Conservation (phyloP, 768 basidiomycete species). For the Lactarius tabidus region DNA sequence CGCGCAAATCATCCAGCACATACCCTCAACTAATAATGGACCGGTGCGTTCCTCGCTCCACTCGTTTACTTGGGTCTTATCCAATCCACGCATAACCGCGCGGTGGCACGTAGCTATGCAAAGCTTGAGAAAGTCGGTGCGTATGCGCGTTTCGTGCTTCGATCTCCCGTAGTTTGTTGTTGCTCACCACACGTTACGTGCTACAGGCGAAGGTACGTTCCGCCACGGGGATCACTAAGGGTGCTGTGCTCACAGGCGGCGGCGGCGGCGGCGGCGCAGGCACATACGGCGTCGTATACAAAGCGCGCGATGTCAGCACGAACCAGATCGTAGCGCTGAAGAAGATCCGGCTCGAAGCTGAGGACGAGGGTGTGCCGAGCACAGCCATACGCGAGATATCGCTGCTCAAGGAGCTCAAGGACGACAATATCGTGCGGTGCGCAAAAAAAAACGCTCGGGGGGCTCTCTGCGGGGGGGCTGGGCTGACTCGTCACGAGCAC, state of each 20-base stretch:
- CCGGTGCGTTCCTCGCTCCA: constrained; percentile 13
- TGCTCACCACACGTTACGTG: not conserved
- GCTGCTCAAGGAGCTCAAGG: constrained; percentile 92
- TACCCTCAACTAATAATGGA: constrained; percentile 10
- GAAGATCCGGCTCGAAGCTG: constrained; percentile 97
- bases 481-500: not conserved
- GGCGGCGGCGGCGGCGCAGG: constrained; percentile 44
- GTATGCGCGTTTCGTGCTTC: constrained; percentile 34
- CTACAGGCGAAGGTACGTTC: constrained; percentile 50
- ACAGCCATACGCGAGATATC: constrained; percentile 99
- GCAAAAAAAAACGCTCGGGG: no score
- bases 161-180: not conserved
- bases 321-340: constrained; percentile 92
- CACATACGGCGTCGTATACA: constrained; percentile 98
- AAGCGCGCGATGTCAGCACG: constrained; percentile 77
- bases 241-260: not conserved
- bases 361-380: constrained; percentile 97
- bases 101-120: constrained; percentile 60
- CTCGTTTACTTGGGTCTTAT: no score
- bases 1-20: not conserved
- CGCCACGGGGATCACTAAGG: not conserved
- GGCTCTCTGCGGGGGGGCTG: no score
- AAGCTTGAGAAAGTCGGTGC: constrained; percentile 98
- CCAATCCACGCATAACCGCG: no score
- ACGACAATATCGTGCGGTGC: constrained; percentile 93